phyloP scores from a whole-genome alignment of 2,329 filamentous ascomycete genomes.

The Monosporascus sp. region DNA sequence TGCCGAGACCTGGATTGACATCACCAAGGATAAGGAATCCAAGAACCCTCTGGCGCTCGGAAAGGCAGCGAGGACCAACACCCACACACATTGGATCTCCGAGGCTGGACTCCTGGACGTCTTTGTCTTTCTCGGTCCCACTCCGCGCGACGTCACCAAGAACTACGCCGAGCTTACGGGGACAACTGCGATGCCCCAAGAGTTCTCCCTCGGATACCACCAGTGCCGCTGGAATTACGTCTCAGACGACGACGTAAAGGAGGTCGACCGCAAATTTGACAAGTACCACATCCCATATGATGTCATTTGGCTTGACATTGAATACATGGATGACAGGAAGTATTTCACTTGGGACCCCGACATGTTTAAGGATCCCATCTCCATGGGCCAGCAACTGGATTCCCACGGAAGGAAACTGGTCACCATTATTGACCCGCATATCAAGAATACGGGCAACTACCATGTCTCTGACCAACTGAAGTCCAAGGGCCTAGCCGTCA shows the following conservation, averaged over 20 bases:
- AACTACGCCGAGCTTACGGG: conserved; percentile 88
- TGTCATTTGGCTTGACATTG: conserved; percentile 97
- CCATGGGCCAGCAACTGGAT: conserved; percentile 85
- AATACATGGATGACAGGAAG: conserved; percentile 94
- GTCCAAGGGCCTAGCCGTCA: conserved; percentile 74
- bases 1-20: conserved; percentile 96
- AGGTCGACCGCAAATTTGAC: conserved; percentile 94
- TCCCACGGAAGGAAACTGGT: conserved; percentile 84
- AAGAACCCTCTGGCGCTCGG: conserved; percentile 75
- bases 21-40: conserved; percentile 70
- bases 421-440: conserved; percentile 92
- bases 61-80: conserved; percentile 62
- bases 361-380: conserved; percentile 77
- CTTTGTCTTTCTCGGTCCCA: conserved; percentile 90
- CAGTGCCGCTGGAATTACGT: conserved; percentile 99
- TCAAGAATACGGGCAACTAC: conserved; percentile 86
- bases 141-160: conserved; percentile 73
- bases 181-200: conserved; percentile 83
- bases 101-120: conserved; percentile 85
- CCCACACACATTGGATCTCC: conserved; percentile 94
- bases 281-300: conserved; percentile 95
- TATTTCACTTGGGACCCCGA: conserved; percentile 97
- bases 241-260: conserved; percentile 92
- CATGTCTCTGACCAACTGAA: conserved; percentile 73
- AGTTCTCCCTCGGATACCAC: conserved; percentile 89